Percentiles rank a stretch among this genome's conserved stretches.
These are phyloP conservation scores for Cercospora zeina DNA, from an alignment of 2,329 filamentous ascomycete species.

Conservation along the genomic window DNA sequence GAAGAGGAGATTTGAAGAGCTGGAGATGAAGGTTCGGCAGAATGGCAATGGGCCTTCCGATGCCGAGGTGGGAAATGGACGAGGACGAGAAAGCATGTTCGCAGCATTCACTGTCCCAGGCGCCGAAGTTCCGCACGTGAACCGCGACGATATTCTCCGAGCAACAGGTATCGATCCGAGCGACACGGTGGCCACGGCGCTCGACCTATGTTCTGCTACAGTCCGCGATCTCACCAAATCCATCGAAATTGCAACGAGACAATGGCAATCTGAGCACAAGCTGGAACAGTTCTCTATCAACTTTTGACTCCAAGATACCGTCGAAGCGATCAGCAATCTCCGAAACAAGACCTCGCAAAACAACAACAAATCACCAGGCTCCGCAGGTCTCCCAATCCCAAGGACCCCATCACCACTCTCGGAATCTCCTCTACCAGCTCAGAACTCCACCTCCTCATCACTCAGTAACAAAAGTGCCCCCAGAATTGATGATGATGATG, in stretches of 20 bases:
- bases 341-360: not conserved
- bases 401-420: too few species aligned
- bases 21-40: constrained; percentile 1
- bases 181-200: not conserved
- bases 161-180: not conserved
- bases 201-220: constrained; percentile 8
- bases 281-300: constrained; percentile 7
- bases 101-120: not conserved
- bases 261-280: constrained; percentile 7
- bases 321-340: not conserved
- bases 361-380: not conserved
- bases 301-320: not conserved
- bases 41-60: not conserved
- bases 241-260: constrained; percentile 15
- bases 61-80: not conserved
- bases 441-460: too few species aligned
- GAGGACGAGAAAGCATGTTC: not conserved
- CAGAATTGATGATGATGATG: too few species aligned
- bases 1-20: constrained; percentile 7
- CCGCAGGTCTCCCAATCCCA: too few species aligned
- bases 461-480: too few species aligned
- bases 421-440: too few species aligned
- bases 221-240: constrained; percentile 9
- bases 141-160: too few species aligned
- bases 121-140: not conserved